phyloP scores from a whole-genome alignment of 1,139 yeast species.

The Taphrina sp. region DNA sequence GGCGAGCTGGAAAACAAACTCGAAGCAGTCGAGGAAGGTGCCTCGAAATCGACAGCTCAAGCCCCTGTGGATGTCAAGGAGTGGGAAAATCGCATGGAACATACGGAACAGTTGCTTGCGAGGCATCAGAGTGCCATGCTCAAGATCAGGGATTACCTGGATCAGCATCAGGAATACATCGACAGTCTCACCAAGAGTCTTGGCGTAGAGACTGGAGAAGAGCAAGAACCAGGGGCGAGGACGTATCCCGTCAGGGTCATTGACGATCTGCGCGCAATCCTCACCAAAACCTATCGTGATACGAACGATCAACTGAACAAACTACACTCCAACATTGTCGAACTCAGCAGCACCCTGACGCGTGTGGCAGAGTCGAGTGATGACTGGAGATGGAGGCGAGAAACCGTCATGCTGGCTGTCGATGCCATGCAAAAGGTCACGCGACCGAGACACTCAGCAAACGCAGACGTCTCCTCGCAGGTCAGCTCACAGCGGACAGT shows the following conservation, averaged over 20 bases:
- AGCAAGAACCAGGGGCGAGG: not conserved
- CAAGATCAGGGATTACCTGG: constrained; percentile 4
- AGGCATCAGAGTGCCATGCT: constrained; percentile 18
- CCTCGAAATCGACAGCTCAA: not conserved
- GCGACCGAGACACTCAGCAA: too few relatives aligned
- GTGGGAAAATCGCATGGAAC: not conserved
- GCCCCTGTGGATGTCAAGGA: not conserved
- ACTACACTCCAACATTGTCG: too few relatives aligned
- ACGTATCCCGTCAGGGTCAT: constrained; percentile 6
- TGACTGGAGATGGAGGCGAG: not conserved
- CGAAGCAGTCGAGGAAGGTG: constrained; percentile 5
- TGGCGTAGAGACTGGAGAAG: constrained; percentile 5
- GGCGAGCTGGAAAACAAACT: constrained; percentile 1
- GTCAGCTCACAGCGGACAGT: too few relatives aligned
- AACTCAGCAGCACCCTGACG: not conserved
- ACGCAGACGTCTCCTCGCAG: too few relatives aligned
- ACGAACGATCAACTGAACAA: too few relatives aligned
- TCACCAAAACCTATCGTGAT: too few relatives aligned
- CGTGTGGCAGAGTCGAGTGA: not conserved
- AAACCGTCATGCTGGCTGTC: too few relatives aligned
- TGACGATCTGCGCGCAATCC: constrained; percentile 12
- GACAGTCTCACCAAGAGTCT: constrained; percentile 14
- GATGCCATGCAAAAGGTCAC: not conserved
- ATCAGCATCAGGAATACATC: constrained; percentile 9
- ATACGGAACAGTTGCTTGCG: not conserved